These are phyloP conservation scores for Didymella sp. DNA, from an alignment of 2,329 filamentous ascomycete species.

Conservation along the genomic window DNA sequence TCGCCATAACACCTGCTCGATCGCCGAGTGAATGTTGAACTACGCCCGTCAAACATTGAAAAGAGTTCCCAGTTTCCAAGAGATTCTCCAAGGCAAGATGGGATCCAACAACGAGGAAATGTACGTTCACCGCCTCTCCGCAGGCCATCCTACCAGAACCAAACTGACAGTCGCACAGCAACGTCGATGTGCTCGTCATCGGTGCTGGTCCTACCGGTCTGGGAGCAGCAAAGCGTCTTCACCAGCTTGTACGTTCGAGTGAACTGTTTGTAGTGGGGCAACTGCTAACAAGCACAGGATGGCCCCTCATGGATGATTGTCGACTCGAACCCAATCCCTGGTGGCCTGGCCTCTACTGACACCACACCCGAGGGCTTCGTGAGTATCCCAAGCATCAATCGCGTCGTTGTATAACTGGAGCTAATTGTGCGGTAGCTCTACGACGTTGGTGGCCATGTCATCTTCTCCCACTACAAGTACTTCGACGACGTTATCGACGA, in stretches of 20 bases:
- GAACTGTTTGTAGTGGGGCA: slow-evolving; percentile 15
- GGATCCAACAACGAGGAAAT: slow-evolving; percentile 52
- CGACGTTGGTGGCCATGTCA: slow-evolving; percentile 97
- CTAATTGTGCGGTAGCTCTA: slow-evolving; percentile 69
- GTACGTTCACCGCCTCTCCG: slow-evolving; percentile 46
- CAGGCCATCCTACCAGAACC: slow-evolving; percentile 10
- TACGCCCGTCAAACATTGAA: slow-evolving; percentile 50
- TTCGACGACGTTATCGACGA: slow-evolving; percentile 99
- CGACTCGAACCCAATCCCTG: slow-evolving; percentile 88
- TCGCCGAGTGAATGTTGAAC: slow-evolving; percentile 47
- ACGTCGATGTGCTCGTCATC: slow-evolving; percentile 97
- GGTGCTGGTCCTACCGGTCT: slow-evolving; percentile 97
- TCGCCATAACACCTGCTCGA: slow-evolving; percentile 28
- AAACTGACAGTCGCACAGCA: slow-evolving; percentile 60
- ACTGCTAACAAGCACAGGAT: slow-evolving; percentile 64
- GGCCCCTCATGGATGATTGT: slow-evolving; percentile 95
- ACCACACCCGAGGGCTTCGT: slow-evolving; percentile 96
- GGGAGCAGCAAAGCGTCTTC: slow-evolving; percentile 95
- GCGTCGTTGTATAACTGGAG: background rate
- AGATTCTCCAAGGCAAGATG: slow-evolving; percentile 51
- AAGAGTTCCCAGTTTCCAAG: slow-evolving; percentile 53
- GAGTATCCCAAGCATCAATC: slow-evolving; percentile 57
- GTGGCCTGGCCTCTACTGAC: slow-evolving; percentile 95
- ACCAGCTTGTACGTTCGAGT: slow-evolving; percentile 79
- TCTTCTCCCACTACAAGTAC: slow-evolving; percentile 99